Conservation (phyloP, 2,329 filamentous ascomycete genomes). For the Cordyceps farinosa region DNA sequence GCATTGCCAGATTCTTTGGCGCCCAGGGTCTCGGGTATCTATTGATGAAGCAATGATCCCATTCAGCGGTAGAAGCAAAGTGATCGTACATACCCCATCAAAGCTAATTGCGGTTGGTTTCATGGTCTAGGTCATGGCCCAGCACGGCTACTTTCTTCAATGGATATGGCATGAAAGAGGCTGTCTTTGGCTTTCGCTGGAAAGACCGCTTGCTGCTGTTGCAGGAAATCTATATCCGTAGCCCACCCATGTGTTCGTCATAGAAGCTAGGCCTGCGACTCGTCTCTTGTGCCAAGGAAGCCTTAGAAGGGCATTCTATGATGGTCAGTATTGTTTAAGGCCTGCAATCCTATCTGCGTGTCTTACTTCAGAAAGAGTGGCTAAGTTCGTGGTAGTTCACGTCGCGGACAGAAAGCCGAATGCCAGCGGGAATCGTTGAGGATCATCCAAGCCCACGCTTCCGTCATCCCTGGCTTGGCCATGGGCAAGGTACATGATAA, state of each 20-base stretch:
- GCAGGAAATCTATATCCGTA: slow-evolving; percentile 2
- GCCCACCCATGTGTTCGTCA: not conserved
- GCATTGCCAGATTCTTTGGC: too few species aligned
- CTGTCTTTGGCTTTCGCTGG: too few species aligned
- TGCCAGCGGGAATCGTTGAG: not conserved
- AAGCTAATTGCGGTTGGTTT: too few species aligned
- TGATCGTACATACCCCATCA: too few species aligned
- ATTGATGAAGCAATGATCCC: too few species aligned
- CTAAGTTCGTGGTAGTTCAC: not conserved
- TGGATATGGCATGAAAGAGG: too few species aligned
- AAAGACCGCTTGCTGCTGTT: not conserved
- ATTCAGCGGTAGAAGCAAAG: too few species aligned
- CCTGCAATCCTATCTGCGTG: too few species aligned
- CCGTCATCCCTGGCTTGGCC: not conserved
- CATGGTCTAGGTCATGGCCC: too few species aligned
- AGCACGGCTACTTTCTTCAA: too few species aligned
- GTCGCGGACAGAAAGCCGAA: slow-evolving; percentile 1
- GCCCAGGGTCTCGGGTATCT: too few species aligned
- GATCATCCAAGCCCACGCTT: not conserved
- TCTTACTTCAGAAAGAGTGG: not conserved
- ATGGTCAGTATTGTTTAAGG: not conserved
- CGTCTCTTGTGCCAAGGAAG: slow-evolving; percentile 4
- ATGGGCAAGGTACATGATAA: slow-evolving; percentile 6
- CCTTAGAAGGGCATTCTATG: not conserved
- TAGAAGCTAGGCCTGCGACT: not conserved